Percentiles rank a stretch among this genome's conserved stretches.
phyloP scores from a whole-genome alignment of 106 monocot genomes.

The Dendrobium nobile region DNA sequence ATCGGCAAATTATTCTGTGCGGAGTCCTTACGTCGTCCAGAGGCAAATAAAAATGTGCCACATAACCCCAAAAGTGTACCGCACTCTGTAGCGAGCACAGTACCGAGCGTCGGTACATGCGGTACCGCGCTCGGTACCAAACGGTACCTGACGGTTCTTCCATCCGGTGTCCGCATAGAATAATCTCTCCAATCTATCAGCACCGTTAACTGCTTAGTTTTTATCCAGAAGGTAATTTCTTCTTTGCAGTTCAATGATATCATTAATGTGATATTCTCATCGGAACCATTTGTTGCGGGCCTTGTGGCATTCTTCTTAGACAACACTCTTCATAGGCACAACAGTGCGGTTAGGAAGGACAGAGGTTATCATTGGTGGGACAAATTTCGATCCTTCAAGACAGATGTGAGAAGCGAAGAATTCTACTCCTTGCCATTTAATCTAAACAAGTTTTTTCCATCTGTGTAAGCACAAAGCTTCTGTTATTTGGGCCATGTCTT shows the following conservation, averaged over 20 bases:
- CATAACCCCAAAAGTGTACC: no score
- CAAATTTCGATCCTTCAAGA: conserved; percentile 26
- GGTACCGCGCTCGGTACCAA: no score
- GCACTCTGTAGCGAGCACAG: no score
- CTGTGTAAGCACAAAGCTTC: conserved; percentile 8
- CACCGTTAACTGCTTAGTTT: background rate
- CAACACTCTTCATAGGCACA: conserved; percentile 15
- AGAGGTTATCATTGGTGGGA: conserved; percentile 32
- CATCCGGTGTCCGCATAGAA: no score
- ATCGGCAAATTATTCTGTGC: no score
- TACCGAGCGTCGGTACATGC: no score
- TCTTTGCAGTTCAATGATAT: conserved; percentile 25
- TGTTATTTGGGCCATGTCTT: background rate
- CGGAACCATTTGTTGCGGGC: conserved; percentile 24
- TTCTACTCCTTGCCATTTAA: conserved; percentile 33
- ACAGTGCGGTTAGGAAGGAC: conserved; percentile 17
- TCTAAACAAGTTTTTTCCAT: conserved; percentile 30
- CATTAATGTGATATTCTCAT: conserved; percentile 24
- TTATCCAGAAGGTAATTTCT: background rate
- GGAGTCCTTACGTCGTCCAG: no score
- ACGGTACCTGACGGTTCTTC: no score
- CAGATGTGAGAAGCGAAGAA: conserved; percentile 22
- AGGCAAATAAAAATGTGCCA: no score
- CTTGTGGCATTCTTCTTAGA: conserved; percentile 25
- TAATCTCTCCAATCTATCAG: no score